Conservation (phyloP, 2,329 filamentous ascomycete genomes). For the Chalaropsis thielavioides region DNA sequence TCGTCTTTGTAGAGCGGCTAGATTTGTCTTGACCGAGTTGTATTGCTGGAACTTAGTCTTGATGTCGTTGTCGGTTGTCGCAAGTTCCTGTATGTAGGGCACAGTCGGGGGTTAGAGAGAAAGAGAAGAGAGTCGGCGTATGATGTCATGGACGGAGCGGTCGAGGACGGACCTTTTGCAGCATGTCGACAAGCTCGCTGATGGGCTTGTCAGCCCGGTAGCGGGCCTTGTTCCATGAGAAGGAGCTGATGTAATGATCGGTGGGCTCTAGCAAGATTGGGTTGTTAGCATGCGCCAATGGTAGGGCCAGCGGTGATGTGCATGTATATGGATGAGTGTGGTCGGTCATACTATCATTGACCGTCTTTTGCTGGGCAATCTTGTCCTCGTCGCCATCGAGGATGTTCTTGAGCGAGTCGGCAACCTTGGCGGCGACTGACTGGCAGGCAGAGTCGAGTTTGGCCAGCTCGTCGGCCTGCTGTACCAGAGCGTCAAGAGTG, state of each 20-base stretch:
- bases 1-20: constrained; percentile 67
- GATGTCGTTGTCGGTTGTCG: constrained; percentile 89
- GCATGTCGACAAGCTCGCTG: constrained; percentile 66
- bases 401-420: constrained; percentile 68
- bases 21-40: constrained; percentile 74
- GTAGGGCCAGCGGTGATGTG: background rate
- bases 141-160: background rate
- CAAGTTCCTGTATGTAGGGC: constrained; percentile 53
- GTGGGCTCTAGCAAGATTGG: constrained; percentile 56
- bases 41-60: constrained; percentile 91
- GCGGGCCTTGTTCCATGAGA: constrained; percentile 95
- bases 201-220: constrained; percentile 88
- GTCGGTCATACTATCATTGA: constrained; percentile 69
- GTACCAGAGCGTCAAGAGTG: constrained; percentile 83
- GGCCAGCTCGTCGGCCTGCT: constrained; percentile 86
- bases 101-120: background rate
- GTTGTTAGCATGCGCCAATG: constrained; percentile 7
- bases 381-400: constrained; percentile 75
- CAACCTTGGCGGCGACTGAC: constrained; percentile 73
- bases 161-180: constrained; percentile 58
- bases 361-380: constrained; percentile 73
- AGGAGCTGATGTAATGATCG: constrained; percentile 77
- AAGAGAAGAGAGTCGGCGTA: background rate
- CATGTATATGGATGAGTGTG: background rate
- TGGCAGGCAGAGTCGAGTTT: constrained; percentile 75